phyloP scores from a whole-genome alignment of 1,284 basidiomycete genomes.

The Naganishia liquefaciens region DNA sequence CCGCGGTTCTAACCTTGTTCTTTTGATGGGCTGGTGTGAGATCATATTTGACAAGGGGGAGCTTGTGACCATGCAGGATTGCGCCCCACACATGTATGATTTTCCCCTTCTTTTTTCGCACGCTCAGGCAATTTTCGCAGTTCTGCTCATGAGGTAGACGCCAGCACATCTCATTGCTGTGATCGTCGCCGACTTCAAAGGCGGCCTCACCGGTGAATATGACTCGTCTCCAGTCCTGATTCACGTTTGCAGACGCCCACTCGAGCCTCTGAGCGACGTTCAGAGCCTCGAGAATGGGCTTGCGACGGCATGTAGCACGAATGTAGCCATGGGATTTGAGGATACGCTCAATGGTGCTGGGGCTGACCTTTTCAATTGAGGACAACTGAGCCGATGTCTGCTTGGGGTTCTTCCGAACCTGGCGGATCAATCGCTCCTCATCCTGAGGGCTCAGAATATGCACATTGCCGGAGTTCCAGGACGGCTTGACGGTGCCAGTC shows the following conservation, averaged over 20 bases:
- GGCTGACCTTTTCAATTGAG: not conserved
- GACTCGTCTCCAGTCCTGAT: not conserved
- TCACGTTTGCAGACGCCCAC: not conserved
- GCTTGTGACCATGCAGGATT: not conserved
- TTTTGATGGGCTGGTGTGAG: not conserved
- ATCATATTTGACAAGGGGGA: not conserved
- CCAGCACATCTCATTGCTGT: not conserved
- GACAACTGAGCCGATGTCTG: constrained; percentile 2
- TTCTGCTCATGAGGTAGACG: constrained; percentile 3
- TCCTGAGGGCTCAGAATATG: not conserved
- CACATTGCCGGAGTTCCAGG: constrained; percentile 4
- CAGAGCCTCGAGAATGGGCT: not conserved
- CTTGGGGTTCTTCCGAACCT: not conserved
- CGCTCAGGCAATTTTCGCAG: not conserved
- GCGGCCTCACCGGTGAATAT: constrained; percentile 7
- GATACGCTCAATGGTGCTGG: constrained; percentile 2
- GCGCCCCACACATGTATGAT: constrained; percentile 3
- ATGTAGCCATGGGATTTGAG: constrained; percentile 1
- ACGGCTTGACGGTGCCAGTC: constrained; percentile 11
- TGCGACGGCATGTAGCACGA: not conserved
- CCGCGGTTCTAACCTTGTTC: not conserved
- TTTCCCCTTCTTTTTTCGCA: constrained; percentile 1
- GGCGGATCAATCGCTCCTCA: constrained; percentile 5
- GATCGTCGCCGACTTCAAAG: constrained; percentile 7
- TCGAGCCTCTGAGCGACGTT: not conserved